Base-by-base conservation (phyloP, 208 protist species). In the Trypanosoma vivax region DNA sequence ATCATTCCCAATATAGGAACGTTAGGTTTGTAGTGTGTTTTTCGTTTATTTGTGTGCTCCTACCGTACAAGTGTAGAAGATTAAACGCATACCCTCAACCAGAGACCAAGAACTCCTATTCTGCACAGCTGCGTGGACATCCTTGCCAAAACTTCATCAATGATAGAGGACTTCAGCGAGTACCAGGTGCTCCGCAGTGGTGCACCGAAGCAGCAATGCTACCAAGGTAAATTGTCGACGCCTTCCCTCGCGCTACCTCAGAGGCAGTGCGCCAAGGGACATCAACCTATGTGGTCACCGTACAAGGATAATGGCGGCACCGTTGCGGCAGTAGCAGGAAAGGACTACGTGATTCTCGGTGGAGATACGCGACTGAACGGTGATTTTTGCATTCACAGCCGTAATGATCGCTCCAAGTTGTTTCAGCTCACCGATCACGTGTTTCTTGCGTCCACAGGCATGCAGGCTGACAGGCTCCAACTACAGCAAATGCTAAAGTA, bases 361-460 rank as follows among this genome's bases (percentile, higher is more conserved):
- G 95, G 77, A 31, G 98, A 99, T 75, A 99, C 98, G 7, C 90
- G 98, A 37, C 70, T 99, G 63, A 97, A 90, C 65, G 81, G 83
- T 33, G 96, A 98, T 48, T 99, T 98, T 76, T 92, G 83, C 59
- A 97, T 99, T 50, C 74, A 91, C 58, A 94, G 95, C n/a, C 76
- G 98, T 27, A 56, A 95, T 33, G 81, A 97, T 48, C 49, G 50
- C 30, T 83, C 90, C 33, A 99, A 99, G 76, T 34, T 97, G 16
- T 88, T 87, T 59, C 64, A 96, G 70, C 70, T 99, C 39, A 98
- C 95, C 5, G 76, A 92, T 14, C 70, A 76, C 21, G 94, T 80
- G 49, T 94, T 96, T 41, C 63, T 99, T 34, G 96, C 90, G 24
- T 93, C 89, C 43, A 87, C 81, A 50, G 98, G 98, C 37, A 99